A percentile compares a stretch with the other conserved stretches of the same genome.
Conservation (phyloP, 257 asterid genomes). For the Dorcoceras hygrometricum region DNA sequence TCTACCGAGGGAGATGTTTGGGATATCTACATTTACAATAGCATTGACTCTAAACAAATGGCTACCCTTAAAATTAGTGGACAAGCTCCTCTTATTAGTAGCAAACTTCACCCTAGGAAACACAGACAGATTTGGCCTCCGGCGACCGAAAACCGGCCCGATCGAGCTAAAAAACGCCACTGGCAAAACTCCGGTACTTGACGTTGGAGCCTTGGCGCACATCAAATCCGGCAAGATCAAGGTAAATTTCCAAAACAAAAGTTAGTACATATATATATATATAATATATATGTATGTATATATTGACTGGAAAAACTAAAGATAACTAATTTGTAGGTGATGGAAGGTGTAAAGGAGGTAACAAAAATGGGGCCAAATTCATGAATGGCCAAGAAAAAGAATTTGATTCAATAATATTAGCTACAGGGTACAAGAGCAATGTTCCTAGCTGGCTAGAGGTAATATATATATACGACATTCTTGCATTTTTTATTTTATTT, state of each 20-base stretch:
- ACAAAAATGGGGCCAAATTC: conserved; percentile 76
- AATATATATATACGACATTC: not conserved
- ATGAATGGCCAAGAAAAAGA: conserved; percentile 72
- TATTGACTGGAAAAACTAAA: too few species aligned
- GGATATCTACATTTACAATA: conserved; percentile 66
- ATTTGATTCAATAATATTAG: conserved; percentile 76
- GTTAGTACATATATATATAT: too few species aligned
- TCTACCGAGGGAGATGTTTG: conserved; percentile 82
- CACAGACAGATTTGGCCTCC: conserved; percentile 63
- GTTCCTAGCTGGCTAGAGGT: conserved; percentile 97
- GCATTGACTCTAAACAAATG: conserved; percentile 73
- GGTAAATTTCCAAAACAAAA: conserved; percentile 31
- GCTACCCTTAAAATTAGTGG: conserved; percentile 72
- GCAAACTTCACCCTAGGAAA: conserved; percentile 57
- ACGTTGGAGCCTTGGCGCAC: conserved; percentile 76
- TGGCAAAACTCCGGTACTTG: conserved; percentile 92
- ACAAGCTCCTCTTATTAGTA: conserved; percentile 52
- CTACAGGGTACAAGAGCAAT: conserved; percentile 95
- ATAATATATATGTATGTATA: too few species aligned
- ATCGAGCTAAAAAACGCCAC: conserved; percentile 79
- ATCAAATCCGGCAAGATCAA: conserved; percentile 69
- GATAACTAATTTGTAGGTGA: conserved; percentile 35
- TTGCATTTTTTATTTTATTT: conserved; percentile 10
- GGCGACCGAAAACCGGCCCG: conserved; percentile 88
- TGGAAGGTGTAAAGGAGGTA: conserved; percentile 69